A percentile compares a stretch with the other conserved stretches of the same genome.
Conservation (phyloP, 176 grass and related monocot genomes). For the Eleusine indica region DNA sequence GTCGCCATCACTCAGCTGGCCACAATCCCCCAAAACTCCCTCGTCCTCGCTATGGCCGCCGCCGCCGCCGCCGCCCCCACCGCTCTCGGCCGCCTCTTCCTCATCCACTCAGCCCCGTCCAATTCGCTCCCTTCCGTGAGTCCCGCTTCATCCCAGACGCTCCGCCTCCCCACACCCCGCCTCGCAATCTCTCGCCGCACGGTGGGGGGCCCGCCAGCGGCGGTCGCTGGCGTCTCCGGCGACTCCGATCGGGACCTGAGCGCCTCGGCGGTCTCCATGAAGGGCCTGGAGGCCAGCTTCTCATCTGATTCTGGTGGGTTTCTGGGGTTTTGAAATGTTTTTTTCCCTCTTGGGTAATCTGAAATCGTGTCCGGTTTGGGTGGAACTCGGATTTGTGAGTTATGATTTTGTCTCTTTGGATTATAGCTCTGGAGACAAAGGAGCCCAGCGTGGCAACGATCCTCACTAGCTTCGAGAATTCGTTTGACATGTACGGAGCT, state of each 20-base stretch:
- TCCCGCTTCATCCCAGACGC: neutral
- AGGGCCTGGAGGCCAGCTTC: neutral
- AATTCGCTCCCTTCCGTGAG: neutral
- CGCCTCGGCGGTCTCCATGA: constrained; percentile 22
- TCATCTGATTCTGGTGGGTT: constrained; percentile 42
- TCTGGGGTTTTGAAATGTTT: neutral
- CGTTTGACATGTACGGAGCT: constrained; percentile 80
- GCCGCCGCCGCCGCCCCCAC: constrained; percentile 11
- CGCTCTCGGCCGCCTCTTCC: constrained; percentile 29
- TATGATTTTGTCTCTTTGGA: neutral
- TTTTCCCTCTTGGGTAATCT: neutral
- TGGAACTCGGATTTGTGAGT: neutral
- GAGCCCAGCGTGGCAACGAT: constrained; percentile 82
- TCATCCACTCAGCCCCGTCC: neutral
- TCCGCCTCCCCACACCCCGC: neutral
- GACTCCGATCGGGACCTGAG: constrained; percentile 35
- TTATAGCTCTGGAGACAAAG: constrained; percentile 53
- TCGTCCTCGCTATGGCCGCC: constrained; percentile 35
- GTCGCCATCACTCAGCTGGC: neutral
- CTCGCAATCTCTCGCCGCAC: constrained; percentile 34
- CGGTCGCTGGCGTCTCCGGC: constrained; percentile 26
- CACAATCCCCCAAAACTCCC: constrained; percentile 1
- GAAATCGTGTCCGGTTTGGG: neutral
- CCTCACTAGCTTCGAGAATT: constrained; percentile 80
- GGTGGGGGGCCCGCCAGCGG: constrained; percentile 20